Evolutionary conservation across 208 protist species (phyloP).

Genomic region (Porcisia deanei): DNA sequence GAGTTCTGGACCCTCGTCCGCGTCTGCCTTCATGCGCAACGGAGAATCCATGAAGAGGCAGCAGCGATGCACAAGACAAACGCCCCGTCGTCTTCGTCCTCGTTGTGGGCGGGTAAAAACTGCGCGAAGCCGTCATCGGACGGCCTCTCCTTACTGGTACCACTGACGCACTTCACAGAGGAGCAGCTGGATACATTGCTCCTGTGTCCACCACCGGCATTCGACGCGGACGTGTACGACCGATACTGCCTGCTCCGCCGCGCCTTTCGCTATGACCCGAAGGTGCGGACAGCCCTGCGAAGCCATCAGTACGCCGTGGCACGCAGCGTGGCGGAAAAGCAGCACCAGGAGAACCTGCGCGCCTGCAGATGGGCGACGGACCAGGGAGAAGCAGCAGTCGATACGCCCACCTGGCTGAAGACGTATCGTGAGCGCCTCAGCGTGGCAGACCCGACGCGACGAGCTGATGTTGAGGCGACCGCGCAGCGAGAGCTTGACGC

Average conservation of each 20-base stretch:
- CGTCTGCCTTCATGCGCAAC: slow-evolving; percentile 61
- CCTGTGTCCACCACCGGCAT: slow-evolving; percentile 16
- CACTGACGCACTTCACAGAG: slow-evolving; percentile 43
- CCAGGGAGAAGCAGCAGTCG: not conserved
- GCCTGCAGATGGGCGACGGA: not conserved
- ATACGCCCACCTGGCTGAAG: slow-evolving; percentile 1
- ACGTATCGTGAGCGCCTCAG: slow-evolving; percentile 1
- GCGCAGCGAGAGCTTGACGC: slow-evolving; percentile 19
- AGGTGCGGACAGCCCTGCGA: slow-evolving; percentile 24
- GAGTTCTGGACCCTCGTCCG: slow-evolving; percentile 84
- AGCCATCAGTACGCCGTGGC: slow-evolving; percentile 31
- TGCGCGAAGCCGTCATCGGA: not conserved
- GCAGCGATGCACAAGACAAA: not conserved
- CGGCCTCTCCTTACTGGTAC: slow-evolving; percentile 34
- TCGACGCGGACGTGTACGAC: slow-evolving; percentile 32
- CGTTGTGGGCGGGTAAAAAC: not conserved
- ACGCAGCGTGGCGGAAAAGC: slow-evolving; percentile 26
- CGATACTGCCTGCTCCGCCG: slow-evolving; percentile 46
- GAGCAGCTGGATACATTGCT: slow-evolving; percentile 42
- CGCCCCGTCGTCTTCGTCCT: not conserved
- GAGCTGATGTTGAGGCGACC: slow-evolving; percentile 13
- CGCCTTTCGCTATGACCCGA: slow-evolving; percentile 17
- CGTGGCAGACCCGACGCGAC: slow-evolving; percentile 5
- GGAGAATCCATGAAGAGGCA: slow-evolving; percentile 14
- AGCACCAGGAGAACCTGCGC: slow-evolving; percentile 9